Percentiles rank a stretch among this genome's conserved stretches.
These are phyloP conservation scores for Podospora fimiseda DNA, from an alignment of 495 filamentous ascomycete genomes.

Conservation along the genomic window DNA sequence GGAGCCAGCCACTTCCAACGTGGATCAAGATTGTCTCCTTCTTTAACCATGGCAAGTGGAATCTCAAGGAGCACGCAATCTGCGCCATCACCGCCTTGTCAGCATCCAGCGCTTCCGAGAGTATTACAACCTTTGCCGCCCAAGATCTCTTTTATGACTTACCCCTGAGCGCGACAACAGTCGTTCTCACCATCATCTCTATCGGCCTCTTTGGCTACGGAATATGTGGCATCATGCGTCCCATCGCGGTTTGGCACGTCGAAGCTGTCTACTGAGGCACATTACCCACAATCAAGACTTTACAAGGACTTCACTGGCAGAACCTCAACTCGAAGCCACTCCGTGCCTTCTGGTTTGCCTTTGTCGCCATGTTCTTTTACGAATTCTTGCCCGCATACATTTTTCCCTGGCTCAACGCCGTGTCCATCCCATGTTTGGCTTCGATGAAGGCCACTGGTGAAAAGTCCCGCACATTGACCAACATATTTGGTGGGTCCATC, in stretches of 20 bases:
- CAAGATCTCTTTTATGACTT: slow-evolving; percentile 42
- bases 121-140: slow-evolving; percentile 33
- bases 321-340: slow-evolving; percentile 28
- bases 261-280: slow-evolving; percentile 44
- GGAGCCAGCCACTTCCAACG: slow-evolving; percentile 4
- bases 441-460: slow-evolving; percentile 26
- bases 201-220: slow-evolving; percentile 50
- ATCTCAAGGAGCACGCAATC: slow-evolving; percentile 41
- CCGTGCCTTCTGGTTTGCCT: slow-evolving; percentile 36
- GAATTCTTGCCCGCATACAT: slow-evolving; percentile 53
- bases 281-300: slow-evolving; percentile 32
- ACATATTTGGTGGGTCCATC: slow-evolving; percentile 49
- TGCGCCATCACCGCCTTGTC: slow-evolving; percentile 38
- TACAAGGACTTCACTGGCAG: slow-evolving; percentile 39
- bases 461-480: slow-evolving; percentile 47
- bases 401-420: slow-evolving; percentile 45
- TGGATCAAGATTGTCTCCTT: slow-evolving; percentile 27
- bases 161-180: slow-evolving; percentile 27
- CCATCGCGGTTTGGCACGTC: slow-evolving; percentile 47
- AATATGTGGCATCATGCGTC: slow-evolving; percentile 46
- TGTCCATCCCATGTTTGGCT: slow-evolving; percentile 54
- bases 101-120: slow-evolving; percentile 29
- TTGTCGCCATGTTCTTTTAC: slow-evolving; percentile 37
- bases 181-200: slow-evolving; percentile 38
- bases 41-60: slow-evolving; percentile 36